phyloP scores from a whole-genome alignment of 2,329 filamentous ascomycete genomes.

The Fusarium austroafricanum region DNA sequence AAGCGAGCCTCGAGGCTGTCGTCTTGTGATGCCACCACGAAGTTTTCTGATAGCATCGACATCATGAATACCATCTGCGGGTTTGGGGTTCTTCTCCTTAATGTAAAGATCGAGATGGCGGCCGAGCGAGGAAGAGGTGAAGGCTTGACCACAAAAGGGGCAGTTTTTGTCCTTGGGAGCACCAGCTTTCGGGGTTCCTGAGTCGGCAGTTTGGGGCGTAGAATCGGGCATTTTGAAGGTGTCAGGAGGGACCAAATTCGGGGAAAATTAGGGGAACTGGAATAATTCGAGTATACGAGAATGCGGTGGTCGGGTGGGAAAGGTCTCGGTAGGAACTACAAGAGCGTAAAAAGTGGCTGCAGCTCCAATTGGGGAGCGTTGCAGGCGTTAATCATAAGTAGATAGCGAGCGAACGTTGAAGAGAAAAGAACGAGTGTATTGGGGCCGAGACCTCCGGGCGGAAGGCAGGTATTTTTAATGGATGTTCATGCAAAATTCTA shows the following conservation, averaged over 20 bases:
- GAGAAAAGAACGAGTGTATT: conserved; percentile 47
- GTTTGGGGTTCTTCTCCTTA: conserved; percentile 90
- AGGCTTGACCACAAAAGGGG: conserved; percentile 87
- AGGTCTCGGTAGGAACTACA: conserved; percentile 30
- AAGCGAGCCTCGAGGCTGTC: conserved; percentile 78
- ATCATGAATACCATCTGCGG: conserved; percentile 86
- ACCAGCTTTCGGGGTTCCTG: conserved; percentile 52
- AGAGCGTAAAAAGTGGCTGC: conserved; percentile 35
- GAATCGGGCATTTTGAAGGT: conserved; percentile 50
- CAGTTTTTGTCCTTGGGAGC: conserved; percentile 87
- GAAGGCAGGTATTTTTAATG: conserved; percentile 5
- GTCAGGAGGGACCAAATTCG: conserved; percentile 18
- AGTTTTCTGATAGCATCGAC: conserved; percentile 89
- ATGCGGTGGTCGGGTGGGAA: conserved; percentile 12
- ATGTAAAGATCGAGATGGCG: conserved; percentile 95
- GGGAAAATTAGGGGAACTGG: conserved; percentile 8
- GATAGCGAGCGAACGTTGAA: conserved; percentile 40
- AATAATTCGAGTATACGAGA: conserved; percentile 23
- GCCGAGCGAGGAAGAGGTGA: conserved; percentile 93
- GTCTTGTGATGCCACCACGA: conserved; percentile 85
- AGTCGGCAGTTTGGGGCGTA: conserved; percentile 51
- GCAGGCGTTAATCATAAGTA: conserved; percentile 48
- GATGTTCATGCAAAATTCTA: conserved; percentile 16
- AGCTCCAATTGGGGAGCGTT: conserved; percentile 47
- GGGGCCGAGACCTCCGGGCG: conserved; percentile 44